Evolutionary conservation across 2,329 filamentous ascomycete species (phyloP), one percentile per base, ranked within the genome.

Genomic region (Daldinia sp.): DNA sequence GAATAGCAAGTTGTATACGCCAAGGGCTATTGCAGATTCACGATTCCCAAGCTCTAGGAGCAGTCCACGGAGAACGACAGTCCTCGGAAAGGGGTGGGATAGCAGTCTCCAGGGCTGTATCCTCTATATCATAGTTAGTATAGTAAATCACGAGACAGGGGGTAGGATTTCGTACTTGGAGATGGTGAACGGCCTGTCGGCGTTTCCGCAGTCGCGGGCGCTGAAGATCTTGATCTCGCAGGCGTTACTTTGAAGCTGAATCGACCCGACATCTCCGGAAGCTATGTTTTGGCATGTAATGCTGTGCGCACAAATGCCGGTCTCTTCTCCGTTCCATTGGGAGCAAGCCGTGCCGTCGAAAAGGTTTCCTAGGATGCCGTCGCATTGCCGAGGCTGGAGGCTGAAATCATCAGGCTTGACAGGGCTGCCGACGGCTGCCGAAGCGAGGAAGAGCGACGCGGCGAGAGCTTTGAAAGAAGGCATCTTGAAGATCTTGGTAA

Each of bases 211-310:
- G 44, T 48, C 23, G 10, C 12, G 44, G 9, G 6, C 44, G 44
- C 44, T 48, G 44, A 28, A 48, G 20, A 48, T 48, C 23, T 48
- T 48, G 20, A 48, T 48, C 44, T 48, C 44, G 23, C 44, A 48
- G 6, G 12, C 12, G 5, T 26, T 26, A n/a, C 44, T 48, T 3
- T 7, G 28, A 26, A 26, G 23, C 12, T 48, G 20, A 4, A 48
- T 26, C 20, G 44, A 48, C 3, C 44, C 44, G 44, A 48, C 20
- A 48, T 12, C 44, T 23, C 20, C 20, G 20, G 20, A 23, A 23
- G 20, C 20, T 23, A 18, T 28, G 23, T 28, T 48, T 28, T 28
- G 44, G 7, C 44, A 48, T 12, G 44, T 6, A 15, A 48, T 5
- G 44, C 5, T 48, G 42, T 6, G 13, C 13, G 42, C 42, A 23